Base-by-base conservation (phyloP, 164 flowering plant species). In the Piper longum region DNA sequence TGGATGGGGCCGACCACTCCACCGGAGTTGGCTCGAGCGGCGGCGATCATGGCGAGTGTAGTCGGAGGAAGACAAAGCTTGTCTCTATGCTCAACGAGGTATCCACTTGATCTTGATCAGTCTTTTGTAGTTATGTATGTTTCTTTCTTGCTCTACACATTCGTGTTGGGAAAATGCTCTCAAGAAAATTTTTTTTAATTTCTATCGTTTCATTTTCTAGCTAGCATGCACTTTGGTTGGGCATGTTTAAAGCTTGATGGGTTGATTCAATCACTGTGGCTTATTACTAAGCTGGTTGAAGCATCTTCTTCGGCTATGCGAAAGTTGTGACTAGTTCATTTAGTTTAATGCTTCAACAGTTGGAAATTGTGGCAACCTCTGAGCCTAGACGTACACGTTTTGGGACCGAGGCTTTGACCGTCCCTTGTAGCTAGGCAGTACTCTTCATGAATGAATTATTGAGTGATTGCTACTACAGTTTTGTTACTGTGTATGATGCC, bases 1-100 rank as follows among this genome's bases (percentile, higher is more conserved):
- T 71, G 59, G 81, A 76, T 7, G 61, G 43, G 42, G 59, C 19
- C 16, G 73, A 67, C 59, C 79, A 71, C 61, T 41, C 73, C 0
- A 56, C 60, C 36, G 43, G 52, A 2, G 40, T 57, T 5, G 41
- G 62, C 48, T 14, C 48, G 17, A 60, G 41, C 42, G 62, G 62
- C 43, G 75, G 70, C 16, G 82, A 73, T 59, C 80, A 70, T 0
- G 62, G 67, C 16, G 81, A 81, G 39, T 70, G 62, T 18, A 57
- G 71, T 19, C 62, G 80, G 65, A 81, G 77, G 73, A 89, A 85
- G 75, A 77, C 84, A 0, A 83, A 73, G 70, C 72, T 89, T 26
- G 68, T 89, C 26, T 80, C 89, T 3, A 80, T 89, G 85, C 85
- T 86, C 36, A 78, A 86, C 16, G 96, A 89, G 93, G 96, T 86